Conservation (phyloP, 2,329 filamentous ascomycete genomes). For the Hypoxylon sp. region DNA sequence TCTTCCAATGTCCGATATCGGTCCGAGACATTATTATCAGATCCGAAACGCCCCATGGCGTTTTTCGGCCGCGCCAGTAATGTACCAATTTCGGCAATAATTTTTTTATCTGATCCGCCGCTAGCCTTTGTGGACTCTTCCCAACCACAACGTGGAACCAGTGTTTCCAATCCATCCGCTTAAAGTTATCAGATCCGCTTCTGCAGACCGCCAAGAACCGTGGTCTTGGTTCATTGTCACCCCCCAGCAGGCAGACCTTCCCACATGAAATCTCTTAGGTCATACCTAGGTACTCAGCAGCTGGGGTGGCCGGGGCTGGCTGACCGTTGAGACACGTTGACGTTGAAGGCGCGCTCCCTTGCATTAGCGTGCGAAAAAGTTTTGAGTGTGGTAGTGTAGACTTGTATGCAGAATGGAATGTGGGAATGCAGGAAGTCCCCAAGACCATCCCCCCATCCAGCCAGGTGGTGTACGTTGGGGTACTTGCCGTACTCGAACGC, state of each 20-base stretch:
- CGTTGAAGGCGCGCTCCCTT: constrained; percentile 29
- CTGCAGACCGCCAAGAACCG: constrained; percentile 50
- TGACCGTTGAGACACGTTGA: constrained; percentile 29
- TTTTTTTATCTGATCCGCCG: constrained; percentile 51
- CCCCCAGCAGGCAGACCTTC: constrained; percentile 36
- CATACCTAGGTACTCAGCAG: constrained; percentile 42
- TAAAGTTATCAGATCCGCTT: constrained; percentile 59
- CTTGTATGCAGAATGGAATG: constrained; percentile 28
- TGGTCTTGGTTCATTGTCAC: constrained; percentile 42
- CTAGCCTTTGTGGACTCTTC: constrained; percentile 25
- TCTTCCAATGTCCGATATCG: constrained; percentile 42
- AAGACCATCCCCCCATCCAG: constrained; percentile 8
- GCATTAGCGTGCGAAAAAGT: constrained; percentile 43
- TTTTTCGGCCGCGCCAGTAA: constrained; percentile 22
- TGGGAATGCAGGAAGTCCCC: constrained; percentile 30
- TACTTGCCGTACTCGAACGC: constrained; percentile 21
- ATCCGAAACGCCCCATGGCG: constrained; percentile 45
- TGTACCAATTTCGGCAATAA: constrained; percentile 10
- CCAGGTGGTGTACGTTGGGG: constrained; percentile 34
- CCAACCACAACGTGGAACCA: constrained; percentile 8
- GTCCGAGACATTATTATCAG: constrained; percentile 49
- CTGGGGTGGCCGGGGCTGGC: constrained; percentile 38
- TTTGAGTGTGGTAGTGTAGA: constrained; percentile 13
- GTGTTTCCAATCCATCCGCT: constrained; percentile 42
- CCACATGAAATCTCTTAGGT: constrained; percentile 17